A percentile compares a stretch with the other conserved stretches of the same genome.
These are phyloP conservation scores for Pulveroboletus sp. DNA, from an alignment of 1,284 basidiomycete species.

Conservation along the genomic window DNA sequence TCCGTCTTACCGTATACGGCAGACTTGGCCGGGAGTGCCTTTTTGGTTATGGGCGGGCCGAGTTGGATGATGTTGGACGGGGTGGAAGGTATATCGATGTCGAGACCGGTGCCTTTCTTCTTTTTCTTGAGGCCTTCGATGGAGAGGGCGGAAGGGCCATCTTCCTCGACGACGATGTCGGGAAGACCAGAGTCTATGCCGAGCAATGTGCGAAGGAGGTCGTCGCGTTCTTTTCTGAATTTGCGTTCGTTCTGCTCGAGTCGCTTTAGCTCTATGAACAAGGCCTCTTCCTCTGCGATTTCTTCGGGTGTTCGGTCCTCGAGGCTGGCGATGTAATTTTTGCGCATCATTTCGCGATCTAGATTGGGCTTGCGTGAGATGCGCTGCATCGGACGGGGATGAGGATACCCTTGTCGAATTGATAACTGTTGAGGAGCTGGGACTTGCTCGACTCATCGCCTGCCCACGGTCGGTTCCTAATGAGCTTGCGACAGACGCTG, in stretches of 20 bases:
- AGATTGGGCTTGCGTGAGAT: not conserved
- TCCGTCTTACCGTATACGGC: constrained; percentile 54
- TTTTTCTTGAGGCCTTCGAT: constrained; percentile 51
- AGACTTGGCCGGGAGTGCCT: constrained; percentile 50
- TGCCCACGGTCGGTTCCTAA: constrained; percentile 81
- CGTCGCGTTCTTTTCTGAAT: constrained; percentile 89
- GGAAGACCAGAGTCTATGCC: constrained; percentile 85
- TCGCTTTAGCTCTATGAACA: constrained; percentile 92
- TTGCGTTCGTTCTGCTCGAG: constrained; percentile 91
- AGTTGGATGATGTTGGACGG: constrained; percentile 50
- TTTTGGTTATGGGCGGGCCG: constrained; percentile 48
- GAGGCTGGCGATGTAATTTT: constrained; percentile 84
- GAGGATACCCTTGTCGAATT: constrained; percentile 78
- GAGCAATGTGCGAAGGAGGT: constrained; percentile 81
- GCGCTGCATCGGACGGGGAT: not conserved
- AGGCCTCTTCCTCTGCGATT: constrained; percentile 92
- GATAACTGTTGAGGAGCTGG: constrained; percentile 68
- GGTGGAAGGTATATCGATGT: constrained; percentile 58
- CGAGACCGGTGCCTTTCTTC: constrained; percentile 43
- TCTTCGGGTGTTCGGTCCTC: constrained; percentile 87
- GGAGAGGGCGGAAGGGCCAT: constrained; percentile 45
- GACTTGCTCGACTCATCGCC: constrained; percentile 75
- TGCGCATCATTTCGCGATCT: constrained; percentile 90
- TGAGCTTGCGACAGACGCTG: constrained; percentile 86
- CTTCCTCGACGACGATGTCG: constrained; percentile 68